phyloP scores from a whole-genome alignment of 2,329 filamentous ascomycete species.

The Verticillium dahliae region DNA sequence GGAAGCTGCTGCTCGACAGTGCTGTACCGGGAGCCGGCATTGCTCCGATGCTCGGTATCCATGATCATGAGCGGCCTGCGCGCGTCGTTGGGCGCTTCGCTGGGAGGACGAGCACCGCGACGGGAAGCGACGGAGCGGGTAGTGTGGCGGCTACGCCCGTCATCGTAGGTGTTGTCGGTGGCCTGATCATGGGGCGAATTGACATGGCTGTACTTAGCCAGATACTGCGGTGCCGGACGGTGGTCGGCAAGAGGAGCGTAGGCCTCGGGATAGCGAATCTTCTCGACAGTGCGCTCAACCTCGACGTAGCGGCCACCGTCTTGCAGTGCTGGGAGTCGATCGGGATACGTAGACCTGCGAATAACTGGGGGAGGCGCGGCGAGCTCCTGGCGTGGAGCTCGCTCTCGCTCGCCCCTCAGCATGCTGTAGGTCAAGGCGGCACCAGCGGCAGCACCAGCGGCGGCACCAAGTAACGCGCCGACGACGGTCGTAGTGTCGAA shows the following conservation, averaged over 20 bases:
- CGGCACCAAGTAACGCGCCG: constrained; percentile 71
- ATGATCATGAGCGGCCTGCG: constrained; percentile 30
- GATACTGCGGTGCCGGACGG: constrained; percentile 27
- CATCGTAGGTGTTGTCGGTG: constrained; percentile 30
- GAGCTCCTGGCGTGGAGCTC: constrained; percentile 31
- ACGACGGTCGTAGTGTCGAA: constrained; percentile 59
- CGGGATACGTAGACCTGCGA: constrained; percentile 40
- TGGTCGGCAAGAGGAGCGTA: constrained; percentile 21
- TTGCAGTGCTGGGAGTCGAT: constrained; percentile 20
- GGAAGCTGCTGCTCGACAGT: constrained; percentile 12
- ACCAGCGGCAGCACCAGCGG: constrained; percentile 66
- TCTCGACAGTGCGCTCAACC: constrained; percentile 28
- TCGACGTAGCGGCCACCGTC: constrained; percentile 28
- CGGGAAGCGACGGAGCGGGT: constrained; percentile 26
- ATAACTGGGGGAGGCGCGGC: constrained; percentile 29
- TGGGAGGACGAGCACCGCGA: constrained; percentile 31
- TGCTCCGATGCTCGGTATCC: constrained; percentile 35
- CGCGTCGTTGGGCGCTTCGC: constrained; percentile 26
- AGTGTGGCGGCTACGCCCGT: constrained; percentile 32
- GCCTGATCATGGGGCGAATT: constrained; percentile 18
- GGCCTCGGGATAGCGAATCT: constrained; percentile 28
- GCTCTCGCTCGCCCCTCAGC: constrained; percentile 49
- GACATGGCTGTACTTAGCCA: constrained; percentile 27
- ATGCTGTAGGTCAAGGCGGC: constrained; percentile 63
- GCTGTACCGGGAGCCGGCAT: constrained; percentile 28